Evolutionary conservation across 352 stramenopile species (phyloP), one percentile per base, ranked within the genome.

Genomic region (Phytophthora chlamydospora): DNA sequence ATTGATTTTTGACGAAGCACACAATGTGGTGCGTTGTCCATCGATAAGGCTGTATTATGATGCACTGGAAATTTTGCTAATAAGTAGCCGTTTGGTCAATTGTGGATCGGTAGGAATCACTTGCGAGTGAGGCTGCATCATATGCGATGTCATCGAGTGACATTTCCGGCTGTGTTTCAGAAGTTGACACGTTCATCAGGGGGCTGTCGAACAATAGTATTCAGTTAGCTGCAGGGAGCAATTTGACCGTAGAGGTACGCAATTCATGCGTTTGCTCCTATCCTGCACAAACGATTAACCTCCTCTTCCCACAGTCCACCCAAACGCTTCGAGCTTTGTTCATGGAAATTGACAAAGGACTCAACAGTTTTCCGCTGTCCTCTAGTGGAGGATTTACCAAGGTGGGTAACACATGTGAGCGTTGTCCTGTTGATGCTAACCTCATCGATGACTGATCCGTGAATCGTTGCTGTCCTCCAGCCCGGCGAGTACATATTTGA

Each of bases 1-100:
- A 17, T 70, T 99, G 1, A 98, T 99, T 48, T 99, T 99, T 60
- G 98, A 99, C 64, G 98, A 99, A 76, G 98, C 97, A 3, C 98
- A 99, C 83, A 99, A 99, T 73, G 81, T 99, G 47, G 96, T 99
- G 83, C 33, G 75, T 38, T 40, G 11, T 38, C 14, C 31, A 31
- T 31, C 8, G 24, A 29, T 3, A 6, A 29, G 24, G 24, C 24
- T 29, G 27, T 8, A 31, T 31, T 31, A 31, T 31, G 27, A 31
- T 8, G 27, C 6, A 31, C 27, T 31, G 27, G 6, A 9, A 31
- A 31, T 1, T 31, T 31, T 31, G 27, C 27, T 31, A 31, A 31
- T 8, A 31, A 31, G 27, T 31, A 9, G 27, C 3, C 27, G 27
- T 3, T 31, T 31, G 27, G 27, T 11, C 42, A 14, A 19, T 29